phyloP scores from a whole-genome alignment of 768 basidiomycete genomes.

The Boletales sp. region DNA sequence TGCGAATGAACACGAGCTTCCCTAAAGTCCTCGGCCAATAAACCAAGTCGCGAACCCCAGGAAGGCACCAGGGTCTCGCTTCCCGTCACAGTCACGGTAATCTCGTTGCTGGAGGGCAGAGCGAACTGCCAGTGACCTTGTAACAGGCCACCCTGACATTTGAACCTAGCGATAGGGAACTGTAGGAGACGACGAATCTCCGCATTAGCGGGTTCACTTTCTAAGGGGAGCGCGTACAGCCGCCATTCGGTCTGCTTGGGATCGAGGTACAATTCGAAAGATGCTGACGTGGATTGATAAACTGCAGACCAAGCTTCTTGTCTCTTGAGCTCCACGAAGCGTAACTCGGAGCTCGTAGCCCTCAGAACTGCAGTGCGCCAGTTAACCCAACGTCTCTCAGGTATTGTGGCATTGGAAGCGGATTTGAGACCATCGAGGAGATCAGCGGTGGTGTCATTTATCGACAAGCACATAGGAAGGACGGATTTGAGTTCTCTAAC shows the following conservation, averaged over 20 bases:
- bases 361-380: conserved; percentile 70
- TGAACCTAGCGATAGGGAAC: conserved; percentile 73
- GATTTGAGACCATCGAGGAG: conserved; percentile 51
- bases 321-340: conserved; percentile 82
- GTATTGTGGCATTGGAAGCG: conserved; percentile 38
- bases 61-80: conserved; percentile 69
- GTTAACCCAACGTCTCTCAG: conserved; percentile 55
- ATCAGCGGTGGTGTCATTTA: conserved; percentile 47
- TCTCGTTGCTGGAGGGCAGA: conserved; percentile 54
- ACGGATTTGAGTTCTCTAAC: conserved; percentile 72
- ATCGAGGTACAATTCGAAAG: conserved; percentile 74
- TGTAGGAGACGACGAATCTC: conserved; percentile 72
- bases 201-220: conserved; percentile 69
- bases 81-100: conserved; percentile 56
- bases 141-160: conserved; percentile 55
- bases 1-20: conserved; percentile 65
- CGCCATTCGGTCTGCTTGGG: conserved; percentile 83
- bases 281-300: conserved; percentile 69
- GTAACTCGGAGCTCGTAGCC: conserved; percentile 60
- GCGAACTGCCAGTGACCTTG: conserved; percentile 78
- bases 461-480: conserved; percentile 81
- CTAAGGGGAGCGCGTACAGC: conserved; percentile 68
- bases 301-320: conserved; percentile 84
- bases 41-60: conserved; percentile 82
- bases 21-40: conserved; percentile 60